Evolutionary conservation across 1,284 basidiomycete genomes (phyloP).

Genomic region (Ustilago hordei): DNA sequence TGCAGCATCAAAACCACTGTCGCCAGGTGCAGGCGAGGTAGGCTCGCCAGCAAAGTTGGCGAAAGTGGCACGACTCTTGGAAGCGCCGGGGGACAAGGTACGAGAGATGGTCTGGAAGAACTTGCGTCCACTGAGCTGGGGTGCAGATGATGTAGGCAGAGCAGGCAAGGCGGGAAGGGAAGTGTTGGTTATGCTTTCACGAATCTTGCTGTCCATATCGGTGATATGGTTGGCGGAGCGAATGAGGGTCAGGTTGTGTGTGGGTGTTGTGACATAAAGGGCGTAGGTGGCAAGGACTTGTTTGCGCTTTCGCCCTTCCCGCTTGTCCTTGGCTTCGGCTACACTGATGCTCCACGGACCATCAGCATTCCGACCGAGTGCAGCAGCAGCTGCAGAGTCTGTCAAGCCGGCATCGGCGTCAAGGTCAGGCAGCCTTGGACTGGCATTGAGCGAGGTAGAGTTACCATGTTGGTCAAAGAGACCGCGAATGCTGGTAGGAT

Average conservation of each 20-base stretch:
- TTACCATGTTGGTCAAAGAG: slow-evolving; percentile 45
- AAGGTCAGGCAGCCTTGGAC: slow-evolving; percentile 17
- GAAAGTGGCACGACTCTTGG: slow-evolving; percentile 30
- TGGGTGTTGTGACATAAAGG: slow-evolving; percentile 76
- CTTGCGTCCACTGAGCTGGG: slow-evolving; percentile 43
- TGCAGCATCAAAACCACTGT: slow-evolving; percentile 8
- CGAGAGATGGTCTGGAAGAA: slow-evolving; percentile 61
- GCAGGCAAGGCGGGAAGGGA: slow-evolving; percentile 41
- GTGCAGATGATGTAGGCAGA: slow-evolving; percentile 25
- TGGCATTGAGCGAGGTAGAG: slow-evolving; percentile 21
- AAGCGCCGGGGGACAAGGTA: slow-evolving; percentile 53
- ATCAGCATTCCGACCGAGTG: slow-evolving; percentile 68
- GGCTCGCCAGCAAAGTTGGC: slow-evolving; percentile 37
- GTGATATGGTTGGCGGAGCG: slow-evolving; percentile 80
- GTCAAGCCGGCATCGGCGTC: slow-evolving; percentile 73
- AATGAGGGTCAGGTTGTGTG: slow-evolving; percentile 86
- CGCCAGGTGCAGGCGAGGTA: slow-evolving; percentile 25
- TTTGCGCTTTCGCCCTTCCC: slow-evolving; percentile 50
- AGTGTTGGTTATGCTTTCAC: slow-evolving; percentile 24
- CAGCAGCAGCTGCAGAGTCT: slow-evolving; percentile 18
- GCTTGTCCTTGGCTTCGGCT: slow-evolving; percentile 72
- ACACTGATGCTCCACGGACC: slow-evolving; percentile 81
- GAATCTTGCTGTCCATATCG: slow-evolving; percentile 80
- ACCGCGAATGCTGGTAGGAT: slow-evolving; percentile 49
- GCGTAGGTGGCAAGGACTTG: slow-evolving; percentile 67